phyloP scores from a whole-genome alignment of 2,329 filamentous ascomycete species.

The Hypoxylon sp. region DNA sequence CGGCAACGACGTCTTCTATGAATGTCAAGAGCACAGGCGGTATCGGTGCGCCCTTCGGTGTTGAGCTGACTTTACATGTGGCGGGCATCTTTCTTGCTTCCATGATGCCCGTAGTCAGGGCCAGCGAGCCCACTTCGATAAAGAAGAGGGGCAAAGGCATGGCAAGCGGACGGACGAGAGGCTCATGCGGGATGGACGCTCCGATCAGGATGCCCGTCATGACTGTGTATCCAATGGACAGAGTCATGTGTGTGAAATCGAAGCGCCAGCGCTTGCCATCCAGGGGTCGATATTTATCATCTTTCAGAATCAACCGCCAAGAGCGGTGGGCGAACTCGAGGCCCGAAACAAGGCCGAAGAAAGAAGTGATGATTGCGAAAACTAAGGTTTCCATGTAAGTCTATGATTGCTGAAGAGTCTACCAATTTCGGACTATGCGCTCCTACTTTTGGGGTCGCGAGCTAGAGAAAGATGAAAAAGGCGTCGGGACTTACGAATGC shows the following conservation, averaged over 20 bases:
- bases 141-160: conserved; percentile 68
- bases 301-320: conserved; percentile 63
- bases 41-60: conserved; percentile 70
- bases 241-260: conserved; percentile 64
- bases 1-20: conserved; percentile 77
- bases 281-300: conserved; percentile 66
- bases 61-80: conserved; percentile 75
- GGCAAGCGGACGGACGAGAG: conserved; percentile 64
- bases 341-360: conserved; percentile 70
- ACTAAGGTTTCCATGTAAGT: conserved; percentile 48
- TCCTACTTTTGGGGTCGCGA: neutral
- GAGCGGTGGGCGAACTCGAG: conserved; percentile 66
- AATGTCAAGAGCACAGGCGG: conserved; percentile 74
- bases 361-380: conserved; percentile 68
- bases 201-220: conserved; percentile 67
- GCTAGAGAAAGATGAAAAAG: neutral
- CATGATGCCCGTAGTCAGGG: conserved; percentile 60
- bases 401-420: neutral
- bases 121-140: conserved; percentile 61
- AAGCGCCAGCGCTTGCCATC: conserved; percentile 65
- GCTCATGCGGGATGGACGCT: conserved; percentile 65
- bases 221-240: conserved; percentile 63
- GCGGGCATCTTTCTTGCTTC: conserved; percentile 57
- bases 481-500: conserved; percentile 53
- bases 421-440: neutral